Conservation (phyloP, 106 monocot genomes). For the Acorus calamus region DNA sequence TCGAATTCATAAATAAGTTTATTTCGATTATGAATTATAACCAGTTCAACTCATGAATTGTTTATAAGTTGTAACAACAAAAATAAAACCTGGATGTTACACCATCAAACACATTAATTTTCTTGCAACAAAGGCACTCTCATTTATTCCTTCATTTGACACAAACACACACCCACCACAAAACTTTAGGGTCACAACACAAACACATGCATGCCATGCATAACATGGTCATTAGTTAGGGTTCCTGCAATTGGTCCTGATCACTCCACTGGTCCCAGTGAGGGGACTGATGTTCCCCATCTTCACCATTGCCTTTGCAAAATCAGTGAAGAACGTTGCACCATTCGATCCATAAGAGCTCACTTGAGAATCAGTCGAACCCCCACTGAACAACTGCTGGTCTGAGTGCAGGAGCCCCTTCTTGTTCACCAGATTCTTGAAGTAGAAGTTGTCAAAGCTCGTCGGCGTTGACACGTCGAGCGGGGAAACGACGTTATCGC, state of each 20-base stretch:
- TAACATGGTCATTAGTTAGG: constrained; percentile 22
- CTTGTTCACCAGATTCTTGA: constrained; percentile 47
- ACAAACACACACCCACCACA: no score
- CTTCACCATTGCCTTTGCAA: constrained; percentile 64
- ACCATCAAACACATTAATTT: no score
- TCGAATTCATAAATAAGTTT: no score
- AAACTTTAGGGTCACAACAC: no score
- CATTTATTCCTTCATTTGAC: no score
- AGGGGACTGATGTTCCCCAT: constrained; percentile 79
- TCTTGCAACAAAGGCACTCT: no score
- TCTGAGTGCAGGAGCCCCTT: constrained; percentile 83
- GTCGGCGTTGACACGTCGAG: constrained; percentile 45
- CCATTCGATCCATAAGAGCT: constrained; percentile 35
- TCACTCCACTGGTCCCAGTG: constrained; percentile 60
- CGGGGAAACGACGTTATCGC: constrained; percentile 54
- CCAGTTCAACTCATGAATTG: no score
- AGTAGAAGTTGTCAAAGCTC: constrained; percentile 62
- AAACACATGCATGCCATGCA: no score
- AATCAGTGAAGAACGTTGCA: constrained; percentile 44
- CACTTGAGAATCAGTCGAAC: constrained; percentile 52
- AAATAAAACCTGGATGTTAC: no score
- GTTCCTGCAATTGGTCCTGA: constrained; percentile 74
- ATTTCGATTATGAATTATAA: no score
- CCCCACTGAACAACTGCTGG: constrained; percentile 65
- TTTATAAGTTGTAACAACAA: no score